Evolutionary conservation across 108 stramenopile genomes (phyloP).

Genomic region (Cylindrotheca closterium): DNA sequence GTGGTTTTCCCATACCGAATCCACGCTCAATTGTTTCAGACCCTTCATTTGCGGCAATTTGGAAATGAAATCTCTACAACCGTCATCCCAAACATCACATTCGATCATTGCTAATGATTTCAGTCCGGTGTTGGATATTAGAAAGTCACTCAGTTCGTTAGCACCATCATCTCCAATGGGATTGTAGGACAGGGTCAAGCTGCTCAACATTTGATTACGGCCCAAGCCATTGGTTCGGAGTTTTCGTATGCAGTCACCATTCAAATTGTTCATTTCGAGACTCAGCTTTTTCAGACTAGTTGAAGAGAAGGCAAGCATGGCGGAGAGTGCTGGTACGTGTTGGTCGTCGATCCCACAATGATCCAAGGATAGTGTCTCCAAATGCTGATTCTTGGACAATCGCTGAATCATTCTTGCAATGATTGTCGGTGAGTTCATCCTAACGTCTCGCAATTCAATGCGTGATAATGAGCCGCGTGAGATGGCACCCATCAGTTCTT

Average conservation of each 20-base stretch:
- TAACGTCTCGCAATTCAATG: neutral
- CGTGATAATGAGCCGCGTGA: too few relatives aligned
- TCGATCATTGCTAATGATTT: conserved; percentile 26
- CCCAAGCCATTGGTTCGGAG: conserved; percentile 5
- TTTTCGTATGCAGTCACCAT: conserved; percentile 5
- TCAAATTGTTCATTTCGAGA: conserved; percentile 17
- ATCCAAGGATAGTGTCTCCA: conserved; percentile 20
- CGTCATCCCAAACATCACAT: conserved; percentile 16
- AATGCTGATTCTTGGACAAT: conserved; percentile 3
- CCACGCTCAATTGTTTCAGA: conserved; percentile 26
- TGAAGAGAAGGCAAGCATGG: conserved; percentile 4
- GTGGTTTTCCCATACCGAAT: conserved; percentile 25
- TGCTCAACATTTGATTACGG: conserved; percentile 1
- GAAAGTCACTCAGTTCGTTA: conserved; percentile 5
- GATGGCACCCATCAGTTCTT: too few relatives aligned
- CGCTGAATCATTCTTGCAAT: neutral
- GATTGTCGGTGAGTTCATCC: neutral
- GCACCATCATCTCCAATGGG: conserved; percentile 43
- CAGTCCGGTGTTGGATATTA: conserved; percentile 14
- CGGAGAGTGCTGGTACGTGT: neutral
- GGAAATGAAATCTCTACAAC: conserved; percentile 15
- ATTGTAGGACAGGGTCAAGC: conserved; percentile 27
- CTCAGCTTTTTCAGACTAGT: conserved; percentile 5
- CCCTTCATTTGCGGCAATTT: conserved; percentile 19
- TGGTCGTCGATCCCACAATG: conserved; percentile 15